Evolutionary conservation across 139 green algal genomes (phyloP), one percentile per base, ranked within the genome.

Genomic region (Microglena sp.): DNA sequence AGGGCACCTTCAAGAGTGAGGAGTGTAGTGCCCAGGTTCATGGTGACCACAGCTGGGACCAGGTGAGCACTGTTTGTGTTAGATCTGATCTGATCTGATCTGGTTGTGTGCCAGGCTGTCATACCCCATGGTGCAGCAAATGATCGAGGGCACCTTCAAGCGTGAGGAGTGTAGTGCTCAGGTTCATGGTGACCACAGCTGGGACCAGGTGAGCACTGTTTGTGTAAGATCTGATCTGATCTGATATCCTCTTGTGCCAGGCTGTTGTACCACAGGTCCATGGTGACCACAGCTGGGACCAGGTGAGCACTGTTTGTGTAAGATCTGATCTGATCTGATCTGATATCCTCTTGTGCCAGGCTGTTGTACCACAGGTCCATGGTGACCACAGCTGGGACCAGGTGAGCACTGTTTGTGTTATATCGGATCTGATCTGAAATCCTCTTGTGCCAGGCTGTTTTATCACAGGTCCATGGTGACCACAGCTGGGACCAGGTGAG

Each of bases 291-390:
- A 18, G 84, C 91, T 22, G 86, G 81, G 8, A 24, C 27, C 5
- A n/a, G n/a, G n/a, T n/a, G n/a, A n/a, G n/a, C n/a, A n/a, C n/a
- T n/a, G n/a, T n/a, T 96, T 5, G 73, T 91, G 44, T 98, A 92
- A 92, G 88, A 95, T 67, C 72, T 95, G 80, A 73, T 69, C 30
- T 11, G 18, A 50, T 11, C 40, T 27, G 69, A 55, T 27, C 63
- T 97, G 33, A 96, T 97, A 65, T 67, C 67, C 50, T 93, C 89
- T 43, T 87, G 84, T 68, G 87, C 67, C 63, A 93, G 97, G 82
- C 83, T 98, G 71, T 71, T 81, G 0, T 98, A n/a, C n/a, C n/a
- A n/a, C n/a, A n/a, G n/a, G n/a, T n/a, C n/a, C n/a, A n/a, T n/a
- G n/a, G n/a, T n/a, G n/a, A n/a, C n/a, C n/a, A n/a, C n/a, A n/a